Conservation (phyloP, 441 rosid genomes). For the Capsella rubella region DNA sequence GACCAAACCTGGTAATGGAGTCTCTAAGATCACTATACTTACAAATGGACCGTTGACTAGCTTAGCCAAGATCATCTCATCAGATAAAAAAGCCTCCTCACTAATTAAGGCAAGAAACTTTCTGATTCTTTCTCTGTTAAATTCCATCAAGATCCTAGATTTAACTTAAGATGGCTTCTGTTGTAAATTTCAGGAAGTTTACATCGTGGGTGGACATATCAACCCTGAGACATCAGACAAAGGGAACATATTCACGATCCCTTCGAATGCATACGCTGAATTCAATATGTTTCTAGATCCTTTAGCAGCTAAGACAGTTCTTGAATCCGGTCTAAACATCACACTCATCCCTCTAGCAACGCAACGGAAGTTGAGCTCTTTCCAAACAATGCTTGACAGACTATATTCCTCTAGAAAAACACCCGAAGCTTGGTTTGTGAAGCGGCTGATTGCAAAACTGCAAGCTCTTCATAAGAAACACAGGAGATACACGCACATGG, state of each 20-base stretch:
- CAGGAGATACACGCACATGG: constrained; percentile 71
- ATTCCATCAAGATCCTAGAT: background rate
- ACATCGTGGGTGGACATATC: constrained; percentile 85
- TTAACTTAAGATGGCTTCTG: background rate
- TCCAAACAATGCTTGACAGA: constrained; percentile 46
- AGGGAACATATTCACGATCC: constrained; percentile 65
- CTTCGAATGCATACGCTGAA: constrained; percentile 66
- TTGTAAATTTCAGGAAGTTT: constrained; percentile 61
- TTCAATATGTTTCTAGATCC: constrained; percentile 91
- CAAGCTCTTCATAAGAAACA: constrained; percentile 55
- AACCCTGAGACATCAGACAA: constrained; percentile 44
- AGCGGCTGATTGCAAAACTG: constrained; percentile 58
- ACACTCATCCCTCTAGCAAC: constrained; percentile 73
- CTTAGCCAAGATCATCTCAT: constrained; percentile 67
- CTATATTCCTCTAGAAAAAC: constrained; percentile 47
- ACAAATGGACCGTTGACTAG: constrained; percentile 88
- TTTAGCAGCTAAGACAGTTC: constrained; percentile 71
- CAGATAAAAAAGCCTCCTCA: constrained; percentile 49
- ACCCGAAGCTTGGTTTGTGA: constrained; percentile 65
- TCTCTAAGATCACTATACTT: constrained; percentile 66
- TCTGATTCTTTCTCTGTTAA: background rate
- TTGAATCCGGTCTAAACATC: constrained; percentile 65
- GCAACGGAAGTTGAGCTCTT: constrained; percentile 61
- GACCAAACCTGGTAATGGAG: constrained; percentile 47
- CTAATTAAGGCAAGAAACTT: constrained; percentile 60